These are phyloP conservation scores for Verticillium zaregamsianum DNA, from an alignment of 2,329 filamentous ascomycete genomes.

Conservation along the genomic window DNA sequence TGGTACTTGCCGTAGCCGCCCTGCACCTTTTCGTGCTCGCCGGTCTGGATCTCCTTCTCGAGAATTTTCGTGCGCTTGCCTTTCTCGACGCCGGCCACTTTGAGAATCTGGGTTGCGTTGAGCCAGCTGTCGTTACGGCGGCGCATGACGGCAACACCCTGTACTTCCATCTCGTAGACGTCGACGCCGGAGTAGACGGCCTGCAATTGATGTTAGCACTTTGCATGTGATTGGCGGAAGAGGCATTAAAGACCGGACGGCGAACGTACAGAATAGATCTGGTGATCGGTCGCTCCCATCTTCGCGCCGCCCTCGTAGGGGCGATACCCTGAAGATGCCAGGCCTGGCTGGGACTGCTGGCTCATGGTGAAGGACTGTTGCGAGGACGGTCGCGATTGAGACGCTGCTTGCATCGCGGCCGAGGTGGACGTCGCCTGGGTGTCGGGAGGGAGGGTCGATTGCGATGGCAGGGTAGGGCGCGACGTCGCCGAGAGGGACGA, in stretches of 20 bases:
- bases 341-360: slow-evolving; percentile 43
- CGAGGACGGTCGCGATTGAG: slow-evolving; percentile 39
- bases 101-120: slow-evolving; percentile 97
- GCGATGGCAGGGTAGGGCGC: background rate
- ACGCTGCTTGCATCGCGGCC: background rate
- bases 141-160: slow-evolving; percentile 91
- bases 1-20: slow-evolving; percentile 99
- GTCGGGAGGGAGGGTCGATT: background rate
- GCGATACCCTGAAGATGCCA: slow-evolving; percentile 29
- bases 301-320: slow-evolving; percentile 33
- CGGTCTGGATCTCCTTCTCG: slow-evolving; percentile 94
- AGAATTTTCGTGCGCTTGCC: slow-evolving; percentile 96
- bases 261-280: slow-evolving; percentile 57
- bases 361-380: slow-evolving; percentile 56
- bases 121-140: slow-evolving; percentile 92
- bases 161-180: slow-evolving; percentile 98
- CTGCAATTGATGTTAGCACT: slow-evolving; percentile 35
- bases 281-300: slow-evolving; percentile 31
- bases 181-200: slow-evolving; percentile 93
- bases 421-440: background rate
- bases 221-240: slow-evolving; percentile 6
- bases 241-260: background rate
- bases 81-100: slow-evolving; percentile 95
- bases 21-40: slow-evolving; percentile 97
- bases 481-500: background rate